phyloP scores from a whole-genome alignment of 1,139 yeast genomes.

The Lodderomyces pseudojiufengensis region DNA sequence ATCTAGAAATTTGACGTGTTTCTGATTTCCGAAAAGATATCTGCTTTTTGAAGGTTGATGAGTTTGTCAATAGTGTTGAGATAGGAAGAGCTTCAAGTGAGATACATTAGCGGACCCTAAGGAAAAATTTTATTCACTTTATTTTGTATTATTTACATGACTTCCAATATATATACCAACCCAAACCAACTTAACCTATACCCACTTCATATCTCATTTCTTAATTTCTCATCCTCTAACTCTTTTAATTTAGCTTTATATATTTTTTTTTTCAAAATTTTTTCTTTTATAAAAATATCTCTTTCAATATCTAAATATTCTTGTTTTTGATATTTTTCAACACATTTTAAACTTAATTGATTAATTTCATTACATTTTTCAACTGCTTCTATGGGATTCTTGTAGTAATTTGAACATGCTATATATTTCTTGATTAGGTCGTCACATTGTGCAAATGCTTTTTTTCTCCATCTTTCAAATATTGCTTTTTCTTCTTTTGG shows the following conservation, averaged over 20 bases:
- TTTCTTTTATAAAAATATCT: constrained; percentile 57
- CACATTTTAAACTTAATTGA: constrained; percentile 46
- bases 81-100: no score
- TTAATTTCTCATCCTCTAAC: constrained; percentile 1
- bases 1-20: no score
- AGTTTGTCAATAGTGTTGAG: no score
- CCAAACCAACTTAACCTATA: not conserved
- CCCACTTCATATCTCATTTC: not conserved
- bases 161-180: not conserved
- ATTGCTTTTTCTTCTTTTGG: constrained; percentile 84
- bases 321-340: constrained; percentile 61
- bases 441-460: constrained; percentile 71
- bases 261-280: constrained; percentile 36
- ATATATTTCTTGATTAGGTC: constrained; percentile 52
- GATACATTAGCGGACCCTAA: no score
- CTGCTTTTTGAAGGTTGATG: no score
- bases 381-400: constrained; percentile 59
- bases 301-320: constrained; percentile 71
- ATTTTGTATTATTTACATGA: no score
- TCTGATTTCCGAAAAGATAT: no score
- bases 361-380: constrained; percentile 41
- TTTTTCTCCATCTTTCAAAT: constrained; percentile 71
- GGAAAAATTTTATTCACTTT: no score
- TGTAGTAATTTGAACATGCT: constrained; percentile 36
- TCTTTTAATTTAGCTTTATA: constrained; percentile 11